phyloP scores from a whole-genome alignment of 148 eudicot species.

The Vaccinium macrocarpon region DNA sequence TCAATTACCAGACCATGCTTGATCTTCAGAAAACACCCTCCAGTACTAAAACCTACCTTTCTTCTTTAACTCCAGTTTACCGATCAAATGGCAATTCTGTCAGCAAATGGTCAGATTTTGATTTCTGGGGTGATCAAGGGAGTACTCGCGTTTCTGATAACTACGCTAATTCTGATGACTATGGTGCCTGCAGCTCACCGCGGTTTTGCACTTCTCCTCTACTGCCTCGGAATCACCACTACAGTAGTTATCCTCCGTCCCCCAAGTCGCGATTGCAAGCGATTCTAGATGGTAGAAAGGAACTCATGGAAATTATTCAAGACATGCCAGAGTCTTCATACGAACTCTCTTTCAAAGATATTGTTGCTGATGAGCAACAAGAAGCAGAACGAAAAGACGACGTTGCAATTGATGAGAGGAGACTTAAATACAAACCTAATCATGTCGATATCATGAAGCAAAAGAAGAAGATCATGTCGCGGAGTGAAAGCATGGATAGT shows the following conservation, averaged over 20 bases:
- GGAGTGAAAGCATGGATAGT: conserved; percentile 37
- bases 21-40: neutral
- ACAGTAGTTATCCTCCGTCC: conserved; percentile 16
- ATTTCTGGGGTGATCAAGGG: conserved; percentile 16
- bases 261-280: conserved; percentile 23
- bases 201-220: conserved; percentile 19
- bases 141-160: neutral
- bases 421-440: neutral
- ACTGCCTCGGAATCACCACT: conserved; percentile 13
- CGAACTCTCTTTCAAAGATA: conserved; percentile 37
- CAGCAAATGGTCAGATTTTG: conserved; percentile 4
- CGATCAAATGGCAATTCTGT: neutral
- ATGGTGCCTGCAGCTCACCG: conserved; percentile 16
- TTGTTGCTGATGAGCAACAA: conserved; percentile 21
- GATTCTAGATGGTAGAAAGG: conserved; percentile 22
- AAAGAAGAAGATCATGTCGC: conserved; percentile 17
- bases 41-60: neutral
- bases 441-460: neutral
- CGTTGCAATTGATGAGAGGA: neutral
- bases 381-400: conserved; percentile 6
- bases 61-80: neutral
- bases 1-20: neutral
- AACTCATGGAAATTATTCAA: conserved; percentile 27
- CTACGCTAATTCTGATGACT: neutral
- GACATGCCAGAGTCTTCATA: conserved; percentile 32